These are phyloP conservation scores for Zangia roseola DNA, from an alignment of 768 basidiomycete species.

Conservation along the genomic window DNA sequence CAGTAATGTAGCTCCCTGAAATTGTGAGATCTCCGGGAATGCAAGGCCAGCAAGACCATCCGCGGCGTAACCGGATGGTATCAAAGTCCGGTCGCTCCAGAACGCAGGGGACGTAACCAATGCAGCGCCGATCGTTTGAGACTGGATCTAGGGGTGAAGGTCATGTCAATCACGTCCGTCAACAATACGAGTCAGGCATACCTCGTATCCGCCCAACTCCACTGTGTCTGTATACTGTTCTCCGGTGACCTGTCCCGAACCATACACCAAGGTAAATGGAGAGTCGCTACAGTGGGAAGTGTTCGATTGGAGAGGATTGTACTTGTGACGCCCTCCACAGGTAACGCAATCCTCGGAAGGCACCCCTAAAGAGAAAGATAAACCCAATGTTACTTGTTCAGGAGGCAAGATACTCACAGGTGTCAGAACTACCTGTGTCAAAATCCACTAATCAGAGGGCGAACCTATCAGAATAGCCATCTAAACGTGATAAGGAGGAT, in stretches of 20 bases:
- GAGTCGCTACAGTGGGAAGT: constrained; percentile 19
- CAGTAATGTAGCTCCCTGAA: constrained; percentile 30
- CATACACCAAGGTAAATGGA: constrained; percentile 35
- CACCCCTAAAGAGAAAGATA: constrained; percentile 30
- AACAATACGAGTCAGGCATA: constrained; percentile 8
- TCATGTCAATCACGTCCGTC: background rate
- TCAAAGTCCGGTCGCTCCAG: constrained; percentile 4
- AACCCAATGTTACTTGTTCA: background rate
- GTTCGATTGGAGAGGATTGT: constrained; percentile 22
- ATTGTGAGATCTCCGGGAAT: constrained; percentile 38
- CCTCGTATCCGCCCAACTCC: constrained; percentile 31
- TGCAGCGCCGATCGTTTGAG: constrained; percentile 41
- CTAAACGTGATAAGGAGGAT: background rate
- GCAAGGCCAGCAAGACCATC: constrained; percentile 44
- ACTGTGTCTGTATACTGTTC: constrained; percentile 37
- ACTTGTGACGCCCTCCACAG: constrained; percentile 31
- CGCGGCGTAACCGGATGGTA: constrained; percentile 2
- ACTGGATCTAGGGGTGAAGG: constrained; percentile 18
- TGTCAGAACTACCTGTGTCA: constrained; percentile 51
- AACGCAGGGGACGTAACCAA: constrained; percentile 30
- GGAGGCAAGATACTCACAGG: constrained; percentile 19
- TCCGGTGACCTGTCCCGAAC: constrained; percentile 37
- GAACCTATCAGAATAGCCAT: background rate
- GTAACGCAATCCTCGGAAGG: constrained; percentile 20
- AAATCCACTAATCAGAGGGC: constrained; percentile 37